Conservation (phyloP, 805 yeast species). For the Suhomyces emberorum region DNA sequence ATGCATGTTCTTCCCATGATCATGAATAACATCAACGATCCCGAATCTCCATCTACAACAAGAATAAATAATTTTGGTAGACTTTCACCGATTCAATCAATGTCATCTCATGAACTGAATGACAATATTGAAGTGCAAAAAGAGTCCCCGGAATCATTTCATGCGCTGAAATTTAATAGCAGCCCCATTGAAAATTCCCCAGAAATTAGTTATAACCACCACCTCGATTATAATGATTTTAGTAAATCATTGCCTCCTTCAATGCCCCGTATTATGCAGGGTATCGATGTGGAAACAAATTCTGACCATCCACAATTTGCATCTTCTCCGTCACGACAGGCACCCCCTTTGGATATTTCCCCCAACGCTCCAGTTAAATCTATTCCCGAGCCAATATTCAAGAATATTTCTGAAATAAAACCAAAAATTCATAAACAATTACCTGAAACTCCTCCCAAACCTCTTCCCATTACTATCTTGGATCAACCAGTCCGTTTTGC, state of each 20-base stretch:
- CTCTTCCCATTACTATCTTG: too few relatives aligned
- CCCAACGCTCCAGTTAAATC: too few relatives aligned
- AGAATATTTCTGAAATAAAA: too few relatives aligned
- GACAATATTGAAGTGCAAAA: not conserved
- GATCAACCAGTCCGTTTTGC: too few relatives aligned
- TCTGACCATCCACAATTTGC: too few relatives aligned
- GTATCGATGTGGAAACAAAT: too few relatives aligned
- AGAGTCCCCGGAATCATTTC: not conserved
- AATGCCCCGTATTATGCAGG: not conserved
- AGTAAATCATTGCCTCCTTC: not conserved
- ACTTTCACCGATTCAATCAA: not conserved
- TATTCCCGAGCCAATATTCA: too few relatives aligned
- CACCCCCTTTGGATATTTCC: too few relatives aligned
- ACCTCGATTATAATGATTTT: not conserved
- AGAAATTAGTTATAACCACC: not conserved
- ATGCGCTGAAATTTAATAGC: not conserved
- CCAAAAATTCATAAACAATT: too few relatives aligned
- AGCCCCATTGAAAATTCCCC: not conserved
- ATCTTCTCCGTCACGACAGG: too few relatives aligned
- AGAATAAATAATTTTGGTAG: too few relatives aligned
- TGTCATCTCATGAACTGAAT: not conserved
- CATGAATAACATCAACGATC: conserved; percentile 7
- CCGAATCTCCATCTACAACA: conserved; percentile 2
- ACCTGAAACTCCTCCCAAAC: too few relatives aligned
- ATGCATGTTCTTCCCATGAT: conserved; percentile 9